These are phyloP conservation scores for Wallacemonas rigidus DNA, from an alignment of 208 protist genomes.

Conservation along the genomic window DNA sequence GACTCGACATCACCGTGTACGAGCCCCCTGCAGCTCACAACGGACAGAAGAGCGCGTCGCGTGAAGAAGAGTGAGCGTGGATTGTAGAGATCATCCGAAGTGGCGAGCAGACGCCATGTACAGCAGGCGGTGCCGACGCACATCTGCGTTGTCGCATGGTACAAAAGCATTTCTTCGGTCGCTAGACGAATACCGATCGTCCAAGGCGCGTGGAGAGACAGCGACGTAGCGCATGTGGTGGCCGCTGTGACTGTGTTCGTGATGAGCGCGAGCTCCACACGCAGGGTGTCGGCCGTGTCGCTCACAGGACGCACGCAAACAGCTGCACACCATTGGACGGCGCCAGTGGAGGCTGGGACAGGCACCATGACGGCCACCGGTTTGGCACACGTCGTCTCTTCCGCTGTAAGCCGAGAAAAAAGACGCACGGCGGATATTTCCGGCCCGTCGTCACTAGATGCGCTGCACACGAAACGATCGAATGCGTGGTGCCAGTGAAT, in stretches of 20 bases:
- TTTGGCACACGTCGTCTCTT: not conserved
- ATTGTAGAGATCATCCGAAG: conserved; percentile 7
- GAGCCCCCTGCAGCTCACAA: conserved; percentile 2
- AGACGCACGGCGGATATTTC: too few species aligned
- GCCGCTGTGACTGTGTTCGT: too few species aligned
- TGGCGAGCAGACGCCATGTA: conserved; percentile 14
- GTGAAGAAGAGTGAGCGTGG: conserved; percentile 17
- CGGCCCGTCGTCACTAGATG: too few species aligned
- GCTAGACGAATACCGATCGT: not conserved
- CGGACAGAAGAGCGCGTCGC: not conserved
- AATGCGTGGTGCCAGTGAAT: not conserved
- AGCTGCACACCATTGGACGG: not conserved
- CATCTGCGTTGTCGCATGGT: not conserved
- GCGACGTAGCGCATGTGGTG: not conserved
- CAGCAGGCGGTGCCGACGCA: not conserved
- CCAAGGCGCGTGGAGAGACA: not conserved
- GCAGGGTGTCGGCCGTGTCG: not conserved
- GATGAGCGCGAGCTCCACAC: too few species aligned
- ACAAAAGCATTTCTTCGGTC: not conserved
- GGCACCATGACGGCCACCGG: not conserved
- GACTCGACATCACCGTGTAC: conserved; percentile 16
- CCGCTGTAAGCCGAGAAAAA: too few species aligned
- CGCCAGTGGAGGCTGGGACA: not conserved
- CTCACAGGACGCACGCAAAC: not conserved
- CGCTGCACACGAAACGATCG: not conserved